Base-by-base conservation (phyloP, 192 early-diverging fungal genomes). In the Linnemannia hyalina region DNA sequence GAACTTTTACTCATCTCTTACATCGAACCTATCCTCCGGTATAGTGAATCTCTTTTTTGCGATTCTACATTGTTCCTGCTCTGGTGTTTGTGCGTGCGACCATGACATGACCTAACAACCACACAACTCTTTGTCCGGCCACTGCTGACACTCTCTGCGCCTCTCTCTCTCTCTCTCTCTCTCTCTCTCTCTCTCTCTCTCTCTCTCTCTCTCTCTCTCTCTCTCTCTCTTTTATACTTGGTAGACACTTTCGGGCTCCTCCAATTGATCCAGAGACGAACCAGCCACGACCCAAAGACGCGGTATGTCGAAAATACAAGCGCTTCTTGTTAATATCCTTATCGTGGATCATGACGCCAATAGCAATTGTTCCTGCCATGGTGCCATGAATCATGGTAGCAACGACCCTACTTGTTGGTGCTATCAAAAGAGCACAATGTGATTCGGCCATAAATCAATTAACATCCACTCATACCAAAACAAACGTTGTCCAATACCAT, bases 11-110 rank as follows among this genome's bases (percentile, higher is more conserved):
- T 90, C 72, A 85, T 89, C 42, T 86, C 82, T 13, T 92, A 92
- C 65, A 80, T 93, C 52, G 91, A 93, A 40, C 92, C 92, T 46
- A 90, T 93, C 38, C 74, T 93, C 38, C 82, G 89, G 90, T 90
- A 88, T 52, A 44, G 15, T 18, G 38, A 46, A 41, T 6, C 36
- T 18, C 36, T n/a, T 46, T 46, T 36, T 57, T 7, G 8, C 41
- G 9, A 15, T 41, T 41, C 6, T 70, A 6, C 35, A 5, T 41
- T 35, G 20, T 7, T 40, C 6, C 38, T 40, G 38, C 3, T 40
- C 6, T 40, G 38, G 3, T 40, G 38, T 40, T 40, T 42, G 35
- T 41, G 23, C 35, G 0, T 42, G 9, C 69, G n/a, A 42, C 22
- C 69, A 70, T 22, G 38, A 18, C 38, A 70, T 38, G 38, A 36